Evolutionary conservation across 805 yeast species (phyloP).

Genomic region (Wickerhamiella nectarea): DNA sequence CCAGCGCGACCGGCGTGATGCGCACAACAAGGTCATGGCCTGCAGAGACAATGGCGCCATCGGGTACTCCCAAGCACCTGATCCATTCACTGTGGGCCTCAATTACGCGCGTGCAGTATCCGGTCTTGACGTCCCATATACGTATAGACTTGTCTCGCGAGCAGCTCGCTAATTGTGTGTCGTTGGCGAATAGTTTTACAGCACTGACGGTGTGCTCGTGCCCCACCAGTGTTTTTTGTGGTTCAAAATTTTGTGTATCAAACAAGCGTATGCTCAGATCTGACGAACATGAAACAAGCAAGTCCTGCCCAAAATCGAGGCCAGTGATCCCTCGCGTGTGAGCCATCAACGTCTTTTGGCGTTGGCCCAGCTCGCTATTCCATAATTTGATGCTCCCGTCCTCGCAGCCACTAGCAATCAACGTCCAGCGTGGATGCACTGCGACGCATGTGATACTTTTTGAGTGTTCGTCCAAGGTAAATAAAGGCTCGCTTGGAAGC

Average conservation of each 20-base stretch:
- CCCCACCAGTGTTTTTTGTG: constrained; percentile 44
- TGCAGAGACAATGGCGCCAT: constrained; percentile 12
- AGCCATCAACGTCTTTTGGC: constrained; percentile 52
- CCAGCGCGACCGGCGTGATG: neutral
- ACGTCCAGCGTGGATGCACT: constrained; percentile 64
- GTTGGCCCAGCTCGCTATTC: constrained; percentile 52
- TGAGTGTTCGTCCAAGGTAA: constrained; percentile 39
- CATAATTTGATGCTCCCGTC: constrained; percentile 65
- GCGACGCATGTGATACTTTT: constrained; percentile 48
- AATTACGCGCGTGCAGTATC: constrained; percentile 52
- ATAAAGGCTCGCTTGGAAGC: constrained; percentile 42
- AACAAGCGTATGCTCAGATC: constrained; percentile 53
- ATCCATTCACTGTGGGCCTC: constrained; percentile 87
- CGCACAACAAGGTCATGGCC: constrained; percentile 16
- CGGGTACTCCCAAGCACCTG: constrained; percentile 37
- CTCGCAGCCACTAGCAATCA: constrained; percentile 49
- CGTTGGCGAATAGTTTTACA: constrained; percentile 30
- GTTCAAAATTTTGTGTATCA: constrained; percentile 38
- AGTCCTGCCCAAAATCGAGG: constrained; percentile 40
- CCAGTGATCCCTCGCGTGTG: constrained; percentile 60
- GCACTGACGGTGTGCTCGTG: constrained; percentile 79
- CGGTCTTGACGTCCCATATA: constrained; percentile 56
- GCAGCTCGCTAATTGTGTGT: constrained; percentile 45
- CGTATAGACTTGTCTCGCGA: constrained; percentile 86
- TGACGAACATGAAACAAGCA: constrained; percentile 37